These are phyloP conservation scores for Fusarium nanum DNA, from an alignment of 2,329 filamentous ascomycete species.

Conservation along the genomic window DNA sequence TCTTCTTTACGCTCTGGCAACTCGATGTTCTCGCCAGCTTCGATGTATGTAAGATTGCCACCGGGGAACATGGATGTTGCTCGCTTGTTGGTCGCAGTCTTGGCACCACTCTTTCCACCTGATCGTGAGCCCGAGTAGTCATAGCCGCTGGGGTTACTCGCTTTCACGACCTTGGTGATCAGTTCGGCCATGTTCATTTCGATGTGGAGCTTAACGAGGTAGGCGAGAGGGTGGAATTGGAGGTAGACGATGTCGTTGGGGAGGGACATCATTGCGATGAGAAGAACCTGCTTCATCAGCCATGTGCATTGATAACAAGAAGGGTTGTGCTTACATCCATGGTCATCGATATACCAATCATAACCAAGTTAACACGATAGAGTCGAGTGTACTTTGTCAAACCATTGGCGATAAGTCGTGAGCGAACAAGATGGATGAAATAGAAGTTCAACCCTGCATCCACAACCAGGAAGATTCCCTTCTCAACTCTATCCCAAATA, in stretches of 20 bases:
- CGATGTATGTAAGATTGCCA: slow-evolving; percentile 39
- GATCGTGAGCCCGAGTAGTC: slow-evolving; percentile 41
- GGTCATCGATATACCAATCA: slow-evolving; percentile 49
- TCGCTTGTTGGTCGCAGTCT: slow-evolving; percentile 21
- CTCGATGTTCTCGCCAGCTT: slow-evolving; percentile 40
- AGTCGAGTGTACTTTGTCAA: slow-evolving; percentile 62
- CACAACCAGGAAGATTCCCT: slow-evolving; percentile 63
- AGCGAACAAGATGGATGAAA: slow-evolving; percentile 62
- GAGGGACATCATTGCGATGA: slow-evolving; percentile 50
- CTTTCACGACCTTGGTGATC: slow-evolving; percentile 56
- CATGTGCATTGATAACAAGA: accelerated
- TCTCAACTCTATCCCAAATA: slow-evolving; percentile 65
- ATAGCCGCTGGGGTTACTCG: slow-evolving; percentile 43
- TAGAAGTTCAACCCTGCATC: slow-evolving; percentile 63
- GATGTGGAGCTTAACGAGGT: slow-evolving; percentile 65
- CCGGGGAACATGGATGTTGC: slow-evolving; percentile 36
- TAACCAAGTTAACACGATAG: slow-evolving; percentile 51
- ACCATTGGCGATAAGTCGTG: slow-evolving; percentile 59
- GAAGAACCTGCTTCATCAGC: slow-evolving; percentile 35
- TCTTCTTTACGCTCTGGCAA: slow-evolving; percentile 24
- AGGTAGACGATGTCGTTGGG: slow-evolving; percentile 51
- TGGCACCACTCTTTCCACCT: slow-evolving; percentile 34
- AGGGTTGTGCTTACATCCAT: slow-evolving; percentile 41
- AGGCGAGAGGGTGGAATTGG: slow-evolving; percentile 64
- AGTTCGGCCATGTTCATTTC: slow-evolving; percentile 66